Base-by-base conservation (phyloP, 1,139 yeast species). In the Candida sojae region DNA sequence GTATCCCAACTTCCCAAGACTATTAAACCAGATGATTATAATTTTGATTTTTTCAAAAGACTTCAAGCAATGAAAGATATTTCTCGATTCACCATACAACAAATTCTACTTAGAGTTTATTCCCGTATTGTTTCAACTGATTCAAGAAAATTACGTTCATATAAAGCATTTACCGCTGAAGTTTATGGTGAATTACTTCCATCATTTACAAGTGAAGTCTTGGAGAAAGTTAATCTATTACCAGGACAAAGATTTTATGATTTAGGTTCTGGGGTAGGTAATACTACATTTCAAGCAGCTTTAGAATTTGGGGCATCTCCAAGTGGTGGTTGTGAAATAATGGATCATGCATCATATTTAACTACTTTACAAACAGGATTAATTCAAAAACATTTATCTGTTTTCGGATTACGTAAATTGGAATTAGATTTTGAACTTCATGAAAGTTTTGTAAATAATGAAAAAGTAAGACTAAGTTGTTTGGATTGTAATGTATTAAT, bases 181-280 rank as follows among this genome's bases (percentile, higher is more conserved):
- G 97, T 90, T 0, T 92, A 92, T 62, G 98, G 98, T 4, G 98
- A 92, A 66, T 70, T 92, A 48, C 72, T 92, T 59, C 97, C 97
- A 0, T 74, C 79, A 4, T 89, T 91, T 58, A 75, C 88, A 36
- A 79, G 90, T 45, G 83, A 78, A 55, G 86, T 88, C 1, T 83
- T 87, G 56, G 71, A 79, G 4, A 81, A 88, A 59, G 86, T 91
- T 39, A 75, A 73, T 1, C 70, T 90, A 44, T 65, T 68, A 32
- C 75, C 83, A 1, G 66, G 67, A 1, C 80, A 82, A 45, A 79
- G 75, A 25, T 91, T 90, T 60, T 83, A 91, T 52, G 97, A 88
- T 65, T 72, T 92, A 35, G 98, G 97, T 0, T 89, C 96, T 0
- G 97, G 97, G 5, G 97, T 92, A 4, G 98, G 97, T 0, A 91